A percentile compares a stretch with the other conserved stretches of the same genome.
phyloP scores from a whole-genome alignment of 768 basidiomycete species.

The Chalciporus chontae region DNA sequence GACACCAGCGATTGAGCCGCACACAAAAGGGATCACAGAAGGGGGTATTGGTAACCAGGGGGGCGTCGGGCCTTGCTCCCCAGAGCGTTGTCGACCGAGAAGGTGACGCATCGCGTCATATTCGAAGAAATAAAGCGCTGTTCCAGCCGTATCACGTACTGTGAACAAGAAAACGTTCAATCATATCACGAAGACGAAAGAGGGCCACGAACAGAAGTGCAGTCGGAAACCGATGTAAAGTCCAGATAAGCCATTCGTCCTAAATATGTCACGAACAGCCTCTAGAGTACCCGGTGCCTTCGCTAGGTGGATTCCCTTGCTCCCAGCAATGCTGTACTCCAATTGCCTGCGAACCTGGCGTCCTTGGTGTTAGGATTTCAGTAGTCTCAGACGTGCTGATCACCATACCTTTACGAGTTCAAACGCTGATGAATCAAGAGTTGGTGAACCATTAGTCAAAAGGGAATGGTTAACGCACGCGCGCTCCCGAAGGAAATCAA shows the following conservation, averaged over 20 bases:
- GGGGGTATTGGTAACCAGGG: constrained; percentile 79
- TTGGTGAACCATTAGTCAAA: constrained; percentile 20
- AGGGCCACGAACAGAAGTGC: constrained; percentile 66
- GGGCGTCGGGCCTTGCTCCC: constrained; percentile 81
- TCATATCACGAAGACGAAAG: background rate
- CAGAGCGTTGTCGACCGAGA: constrained; percentile 70
- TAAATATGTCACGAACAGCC: constrained; percentile 78
- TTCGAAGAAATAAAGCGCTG: constrained; percentile 89
- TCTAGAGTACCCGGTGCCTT: constrained; percentile 78
- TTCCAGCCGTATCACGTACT: constrained; percentile 90
- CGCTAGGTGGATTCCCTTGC: constrained; percentile 62
- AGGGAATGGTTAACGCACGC: constrained; percentile 51
- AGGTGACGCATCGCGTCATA: constrained; percentile 91
- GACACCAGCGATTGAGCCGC: constrained; percentile 88
- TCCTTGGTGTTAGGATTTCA: constrained; percentile 10
- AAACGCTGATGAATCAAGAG: constrained; percentile 51
- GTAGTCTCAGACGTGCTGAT: background rate
- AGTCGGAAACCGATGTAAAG: constrained; percentile 82
- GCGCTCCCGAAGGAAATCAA: constrained; percentile 87
- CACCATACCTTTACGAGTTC: constrained; percentile 85
- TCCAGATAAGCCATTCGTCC: constrained; percentile 56
- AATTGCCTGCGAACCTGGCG: constrained; percentile 82
- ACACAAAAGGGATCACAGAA: constrained; percentile 84
- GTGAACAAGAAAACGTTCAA: constrained; percentile 7
- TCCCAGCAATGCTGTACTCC: constrained; percentile 87